Conservation (phyloP, 2,329 filamentous ascomycete species). For the Alternaria incomplexa region DNA sequence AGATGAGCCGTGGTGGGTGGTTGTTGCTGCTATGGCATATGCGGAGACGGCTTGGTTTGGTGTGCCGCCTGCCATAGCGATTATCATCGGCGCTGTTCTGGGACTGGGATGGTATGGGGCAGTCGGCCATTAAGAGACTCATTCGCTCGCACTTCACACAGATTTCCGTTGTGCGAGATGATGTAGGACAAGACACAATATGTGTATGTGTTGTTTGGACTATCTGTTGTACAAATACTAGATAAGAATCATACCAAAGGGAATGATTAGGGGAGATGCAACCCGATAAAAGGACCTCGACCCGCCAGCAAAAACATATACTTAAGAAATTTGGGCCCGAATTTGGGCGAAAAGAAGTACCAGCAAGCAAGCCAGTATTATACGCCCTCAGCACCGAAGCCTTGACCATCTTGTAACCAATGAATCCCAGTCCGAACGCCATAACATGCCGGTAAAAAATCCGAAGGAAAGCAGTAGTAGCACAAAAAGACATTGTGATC, state of each 20-base stretch:
- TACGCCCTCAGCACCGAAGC: not conserved
- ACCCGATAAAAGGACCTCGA: constrained; percentile 9
- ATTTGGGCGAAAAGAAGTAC: not conserved
- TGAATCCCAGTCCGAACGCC: not conserved
- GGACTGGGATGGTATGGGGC: constrained; percentile 51
- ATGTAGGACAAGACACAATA: not conserved
- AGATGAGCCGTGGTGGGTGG: constrained; percentile 54
- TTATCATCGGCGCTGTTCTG: constrained; percentile 48
- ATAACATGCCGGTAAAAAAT: not conserved
- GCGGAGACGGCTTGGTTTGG: constrained; percentile 50
- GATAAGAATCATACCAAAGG: not conserved
- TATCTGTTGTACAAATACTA: not conserved
- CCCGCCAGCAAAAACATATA: not conserved
- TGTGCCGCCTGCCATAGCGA: constrained; percentile 49
- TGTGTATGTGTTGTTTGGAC: not conserved
- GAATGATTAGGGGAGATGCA: constrained; percentile 8
- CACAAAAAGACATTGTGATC: not conserved
- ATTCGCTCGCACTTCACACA: not conserved
- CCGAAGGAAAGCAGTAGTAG: not conserved
- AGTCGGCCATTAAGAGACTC: constrained; percentile 27
- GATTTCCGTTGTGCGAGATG: too few relatives aligned
- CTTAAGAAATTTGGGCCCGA: not conserved
- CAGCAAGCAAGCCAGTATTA: not conserved
- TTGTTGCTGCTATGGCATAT: constrained; percentile 51
- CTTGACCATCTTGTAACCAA: not conserved